Evolutionary conservation across 768 basidiomycete species (phyloP).

Genomic region (Xerocomellus chrysenteron): DNA sequence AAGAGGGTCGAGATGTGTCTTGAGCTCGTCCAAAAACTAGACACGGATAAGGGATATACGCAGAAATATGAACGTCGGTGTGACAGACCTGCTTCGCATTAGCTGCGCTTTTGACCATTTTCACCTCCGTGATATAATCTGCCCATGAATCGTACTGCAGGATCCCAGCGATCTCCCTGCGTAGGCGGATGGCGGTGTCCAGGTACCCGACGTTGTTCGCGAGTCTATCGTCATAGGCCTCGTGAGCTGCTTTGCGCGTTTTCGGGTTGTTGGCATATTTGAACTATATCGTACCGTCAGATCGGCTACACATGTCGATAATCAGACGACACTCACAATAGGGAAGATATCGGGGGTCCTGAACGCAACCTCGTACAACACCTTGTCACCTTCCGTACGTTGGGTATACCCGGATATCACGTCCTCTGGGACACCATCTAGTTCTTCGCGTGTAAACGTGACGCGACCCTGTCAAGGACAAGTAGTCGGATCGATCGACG

Average conservation of each 20-base stretch:
- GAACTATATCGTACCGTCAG: conserved; percentile 48
- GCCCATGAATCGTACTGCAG: conserved; percentile 81
- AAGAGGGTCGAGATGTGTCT: conserved; percentile 70
- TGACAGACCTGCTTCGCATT: conserved; percentile 53
- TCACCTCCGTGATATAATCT: conserved; percentile 79
- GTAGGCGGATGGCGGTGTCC: conserved; percentile 63
- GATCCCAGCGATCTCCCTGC: conserved; percentile 64
- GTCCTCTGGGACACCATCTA: conserved; percentile 78
- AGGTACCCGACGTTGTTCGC: conserved; percentile 70
- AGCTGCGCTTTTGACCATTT: conserved; percentile 77
- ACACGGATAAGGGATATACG: background rate
- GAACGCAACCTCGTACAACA: conserved; percentile 71
- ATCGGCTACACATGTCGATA: background rate
- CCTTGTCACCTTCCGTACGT: conserved; percentile 55
- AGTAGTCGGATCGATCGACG: background rate
- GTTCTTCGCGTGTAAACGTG: conserved; percentile 67
- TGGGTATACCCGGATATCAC: conserved; percentile 77
- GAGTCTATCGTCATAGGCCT: conserved; percentile 69
- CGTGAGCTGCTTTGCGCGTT: conserved; percentile 64
- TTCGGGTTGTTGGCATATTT: conserved; percentile 73
- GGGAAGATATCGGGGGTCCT: conserved; percentile 85
- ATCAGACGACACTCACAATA: conserved; percentile 44
- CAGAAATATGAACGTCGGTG: background rate
- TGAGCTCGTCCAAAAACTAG: conserved; percentile 78
- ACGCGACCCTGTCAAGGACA: conserved; percentile 49